These are phyloP conservation scores for Daldinia grandis DNA, from an alignment of 495 filamentous ascomycete species.

Conservation along the genomic window DNA sequence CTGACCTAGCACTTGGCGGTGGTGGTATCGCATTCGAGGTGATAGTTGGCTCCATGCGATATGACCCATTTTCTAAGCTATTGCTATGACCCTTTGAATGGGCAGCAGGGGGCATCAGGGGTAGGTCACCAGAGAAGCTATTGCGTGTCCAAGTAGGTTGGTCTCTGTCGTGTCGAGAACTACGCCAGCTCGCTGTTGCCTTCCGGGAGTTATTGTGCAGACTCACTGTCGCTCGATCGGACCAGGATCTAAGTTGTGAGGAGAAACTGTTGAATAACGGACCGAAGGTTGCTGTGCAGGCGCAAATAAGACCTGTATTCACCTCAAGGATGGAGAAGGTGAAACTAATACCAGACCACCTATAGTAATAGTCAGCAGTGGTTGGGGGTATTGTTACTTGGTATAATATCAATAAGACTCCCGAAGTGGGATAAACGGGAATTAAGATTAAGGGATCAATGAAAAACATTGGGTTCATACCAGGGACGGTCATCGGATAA, in stretches of 20 bases:
- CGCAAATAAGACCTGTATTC: conserved; percentile 56
- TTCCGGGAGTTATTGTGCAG: conserved; percentile 29
- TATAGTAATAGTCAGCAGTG: conserved; percentile 8
- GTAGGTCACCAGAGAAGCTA: conserved; percentile 13
- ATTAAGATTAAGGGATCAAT: neutral
- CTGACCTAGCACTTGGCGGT: conserved; percentile 4
- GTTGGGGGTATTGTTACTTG: neutral
- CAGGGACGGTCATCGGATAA: conserved; percentile 45
- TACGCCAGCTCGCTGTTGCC: conserved; percentile 20
- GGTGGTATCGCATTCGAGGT: conserved; percentile 20
- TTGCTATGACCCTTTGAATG: conserved; percentile 1
- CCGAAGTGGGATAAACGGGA: neutral
- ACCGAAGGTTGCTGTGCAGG: conserved; percentile 48
- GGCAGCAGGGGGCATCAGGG: neutral
- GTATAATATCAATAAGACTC: no score
- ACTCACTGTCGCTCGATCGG: conserved; percentile 24
- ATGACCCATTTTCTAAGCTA: conserved; percentile 22
- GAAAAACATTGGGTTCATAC: conserved; percentile 7
- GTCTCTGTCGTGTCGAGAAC: conserved; percentile 27
- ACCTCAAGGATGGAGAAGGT: conserved; percentile 54
- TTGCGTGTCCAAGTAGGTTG: conserved; percentile 11
- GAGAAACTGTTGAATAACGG: conserved; percentile 42
- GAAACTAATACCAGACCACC: conserved; percentile 47
- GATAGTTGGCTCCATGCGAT: conserved; percentile 22
- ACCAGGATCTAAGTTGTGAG: conserved; percentile 33